Base-by-base conservation (phyloP, 2,329 filamentous ascomycete genomes). In the Xylaria digitata region DNA sequence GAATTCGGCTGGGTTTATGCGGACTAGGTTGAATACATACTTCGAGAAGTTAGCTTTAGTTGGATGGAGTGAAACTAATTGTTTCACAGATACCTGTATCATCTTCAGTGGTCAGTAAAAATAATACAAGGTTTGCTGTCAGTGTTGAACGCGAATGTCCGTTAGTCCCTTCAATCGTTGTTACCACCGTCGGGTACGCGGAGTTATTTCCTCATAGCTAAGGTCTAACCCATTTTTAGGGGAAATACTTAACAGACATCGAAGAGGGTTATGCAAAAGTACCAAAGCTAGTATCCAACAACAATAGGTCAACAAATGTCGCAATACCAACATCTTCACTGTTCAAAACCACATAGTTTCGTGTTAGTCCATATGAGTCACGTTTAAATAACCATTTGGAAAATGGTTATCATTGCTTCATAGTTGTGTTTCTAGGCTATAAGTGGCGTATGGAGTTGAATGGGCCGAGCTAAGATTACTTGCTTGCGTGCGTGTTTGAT, bases 401-500 rank as follows among this genome's bases (percentile, higher is more conserved):
- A 2, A 19, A 48, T 9, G 21, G 45, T 11, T n/a, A 6, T 59
- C 5, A 15, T 59, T 6, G 6, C 40, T 19, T 34, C 3, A 17
- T 17, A 40, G 32, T 19, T 15, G 23, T 42, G 23, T n/a, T 15
- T 11, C 7, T 15, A 30, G 21, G 26, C 23, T 15, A 59, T 34
- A 40, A 21, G 21, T 52, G 34, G 43, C 19, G 4, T 40, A n/a
- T 17, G 21, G 37, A 1, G 34, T 34, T 34, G 3, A 15, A 9
- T 34, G 17, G 32, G 23, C n/a, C 23, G 3, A 26, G 3, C 19
- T 8, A 62, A 42, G 21, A 30, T 26, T 42, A 26, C 21, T 21
- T 9, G 50, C 15, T 2, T 21, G 50, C 3, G 21, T n/a, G 43
- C 55, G 32, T 13, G 58, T 61, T 52, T 61, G 52, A 56, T 62